Evolutionary conservation across 306 rosid species (phyloP).

Genomic region (Cicer bijugum): DNA sequence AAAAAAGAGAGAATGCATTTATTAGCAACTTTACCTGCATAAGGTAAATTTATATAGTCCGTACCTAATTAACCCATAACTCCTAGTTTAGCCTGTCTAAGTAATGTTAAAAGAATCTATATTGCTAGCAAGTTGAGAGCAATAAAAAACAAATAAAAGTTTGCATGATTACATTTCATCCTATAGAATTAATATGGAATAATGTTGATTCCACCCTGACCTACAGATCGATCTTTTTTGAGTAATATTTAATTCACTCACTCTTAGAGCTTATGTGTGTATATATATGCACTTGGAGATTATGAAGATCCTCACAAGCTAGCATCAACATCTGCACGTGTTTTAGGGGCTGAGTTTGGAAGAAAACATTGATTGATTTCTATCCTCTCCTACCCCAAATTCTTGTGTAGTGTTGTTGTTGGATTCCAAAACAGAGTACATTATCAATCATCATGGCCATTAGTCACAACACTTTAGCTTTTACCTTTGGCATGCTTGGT

Average conservation of each 20-base stretch:
- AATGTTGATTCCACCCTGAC: slow-evolving; percentile 33
- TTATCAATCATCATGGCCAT: slow-evolving; percentile 44
- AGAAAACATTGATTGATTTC: neutral
- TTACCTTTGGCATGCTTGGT: slow-evolving; percentile 86
- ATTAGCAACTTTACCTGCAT: neutral
- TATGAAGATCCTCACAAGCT: slow-evolving; percentile 25
- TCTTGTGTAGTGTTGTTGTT: slow-evolving; percentile 19
- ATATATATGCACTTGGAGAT: slow-evolving; percentile 38
- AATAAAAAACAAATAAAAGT: neutral
- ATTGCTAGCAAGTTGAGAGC: slow-evolving; percentile 27
- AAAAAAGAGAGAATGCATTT: too few species aligned
- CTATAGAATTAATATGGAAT: neutral
- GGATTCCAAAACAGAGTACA: neutral
- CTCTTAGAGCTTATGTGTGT: neutral
- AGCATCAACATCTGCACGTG: slow-evolving; percentile 41
- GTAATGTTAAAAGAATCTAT: neutral
- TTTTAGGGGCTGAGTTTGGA: slow-evolving; percentile 35
- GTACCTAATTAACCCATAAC: slow-evolving; percentile 24
- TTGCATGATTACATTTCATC: slow-evolving; percentile 19
- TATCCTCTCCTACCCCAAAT: slow-evolving; percentile 48
- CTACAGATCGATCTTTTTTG: neutral
- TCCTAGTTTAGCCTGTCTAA: neutral
- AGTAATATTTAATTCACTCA: neutral
- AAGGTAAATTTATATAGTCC: slow-evolving; percentile 6
- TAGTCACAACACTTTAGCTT: slow-evolving; percentile 53